Conservation (phyloP, 73 alveolate genomes). For the Paramecium sexaurelia region DNA sequence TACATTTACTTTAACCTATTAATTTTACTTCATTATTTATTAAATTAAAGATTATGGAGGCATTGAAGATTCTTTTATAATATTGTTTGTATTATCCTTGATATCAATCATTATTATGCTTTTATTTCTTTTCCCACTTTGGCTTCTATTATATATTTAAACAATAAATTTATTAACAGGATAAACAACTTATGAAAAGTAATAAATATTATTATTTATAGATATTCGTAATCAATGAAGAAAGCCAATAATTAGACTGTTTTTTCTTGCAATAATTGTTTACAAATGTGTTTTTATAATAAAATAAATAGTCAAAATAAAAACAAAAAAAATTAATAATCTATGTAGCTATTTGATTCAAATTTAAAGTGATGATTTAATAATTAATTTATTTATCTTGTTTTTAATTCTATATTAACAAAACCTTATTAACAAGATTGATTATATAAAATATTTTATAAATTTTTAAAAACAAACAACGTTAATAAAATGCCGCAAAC, state of each 20-base stretch:
- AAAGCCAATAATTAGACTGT: background rate
- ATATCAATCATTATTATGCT: background rate
- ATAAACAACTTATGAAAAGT: slow-evolving; percentile 53
- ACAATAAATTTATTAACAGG: slow-evolving; percentile 27
- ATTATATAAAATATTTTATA: no score
- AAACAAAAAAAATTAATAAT: background rate
- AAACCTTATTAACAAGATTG: no score
- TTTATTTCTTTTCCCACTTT: background rate
- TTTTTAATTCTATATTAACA: no score
- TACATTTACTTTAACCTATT: background rate
- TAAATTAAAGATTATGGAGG: background rate
- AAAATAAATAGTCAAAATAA: background rate
- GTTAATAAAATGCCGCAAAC: no score
- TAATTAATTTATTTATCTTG: background rate
- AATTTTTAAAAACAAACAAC: no score
- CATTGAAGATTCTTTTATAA: background rate
- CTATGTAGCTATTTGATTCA: background rate
- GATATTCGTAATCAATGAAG: background rate
- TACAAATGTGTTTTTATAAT: background rate
- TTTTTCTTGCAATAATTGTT: background rate
- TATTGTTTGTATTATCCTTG: background rate
- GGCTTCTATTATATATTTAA: slow-evolving; percentile 6
- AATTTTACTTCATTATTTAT: background rate
- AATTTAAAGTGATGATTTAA: background rate
- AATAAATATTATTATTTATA: background rate